Evolutionary conservation across 441 rosid species (phyloP), one percentile per base, ranked within the genome.

Genomic region (Brassica hybrid): DNA sequence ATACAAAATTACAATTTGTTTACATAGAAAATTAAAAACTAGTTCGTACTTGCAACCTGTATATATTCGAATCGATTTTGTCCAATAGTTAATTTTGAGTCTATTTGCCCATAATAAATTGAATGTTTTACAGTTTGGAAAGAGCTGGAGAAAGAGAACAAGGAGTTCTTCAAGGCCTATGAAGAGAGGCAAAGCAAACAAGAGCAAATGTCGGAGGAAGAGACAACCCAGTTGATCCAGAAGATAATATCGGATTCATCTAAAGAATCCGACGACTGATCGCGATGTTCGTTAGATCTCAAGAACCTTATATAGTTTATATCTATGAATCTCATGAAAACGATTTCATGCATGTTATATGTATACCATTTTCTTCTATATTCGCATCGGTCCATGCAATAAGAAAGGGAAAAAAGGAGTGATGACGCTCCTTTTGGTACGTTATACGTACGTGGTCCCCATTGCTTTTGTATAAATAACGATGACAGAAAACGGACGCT

Each of bases 171-270:
- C 27, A 57, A 57, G 61, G 61, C 61, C 13, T 57, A 57, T 18
- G 27, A 18, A 23, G 65, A 84, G 81, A 86, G 85, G 1, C 92
- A 87, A 73, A 76, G 81, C 87, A 85, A 89, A 80, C 86, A 85
- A 48, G 93, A 85, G 23, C 79, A 85, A 68, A 89, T 95, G 94
- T 85, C 98, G 2, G 92, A 87, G 81, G 92, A 91, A 79, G 96
- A 95, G 86, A 95, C 95, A 62, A 88, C 85, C 73, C 83, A 79
- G 70, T 84, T 91, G 92, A 89, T 95, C 6, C 94, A 85, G 74
- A 88, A 88, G 80, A 85, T 89, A 79, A 91, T 93, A 75, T 78
- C 89, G 23, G 84, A 84, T 58, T 85, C 95, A 74, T 78, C 97
- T 73, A 88, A 57, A 57, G 61, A 57, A 8, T 57, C 61, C 27